These are phyloP conservation scores for Pseudocercospora ulei DNA, from an alignment of 2,329 filamentous ascomycete genomes.

Conservation along the genomic window DNA sequence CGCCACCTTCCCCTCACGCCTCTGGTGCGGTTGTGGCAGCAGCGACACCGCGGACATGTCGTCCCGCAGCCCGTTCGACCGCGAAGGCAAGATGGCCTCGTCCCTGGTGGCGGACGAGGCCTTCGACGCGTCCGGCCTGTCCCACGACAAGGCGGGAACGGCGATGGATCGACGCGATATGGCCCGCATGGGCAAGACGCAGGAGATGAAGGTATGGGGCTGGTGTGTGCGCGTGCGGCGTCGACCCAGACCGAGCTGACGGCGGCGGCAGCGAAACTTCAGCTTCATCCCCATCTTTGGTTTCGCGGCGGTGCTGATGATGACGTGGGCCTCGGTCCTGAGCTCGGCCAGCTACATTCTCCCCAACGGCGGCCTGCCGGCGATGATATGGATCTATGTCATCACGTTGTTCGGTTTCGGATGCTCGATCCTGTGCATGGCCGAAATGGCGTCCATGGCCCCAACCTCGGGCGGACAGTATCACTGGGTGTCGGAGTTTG, in stretches of 20 bases:
- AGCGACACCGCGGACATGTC: too few relatives aligned
- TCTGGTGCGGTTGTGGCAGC: neutral
- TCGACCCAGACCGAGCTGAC: neutral
- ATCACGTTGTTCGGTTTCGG: slow-evolving; percentile 23
- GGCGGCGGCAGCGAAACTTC: slow-evolving; percentile 12
- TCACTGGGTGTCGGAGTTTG: slow-evolving; percentile 37
- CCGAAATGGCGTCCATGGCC: slow-evolving; percentile 26
- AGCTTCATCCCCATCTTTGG: slow-evolving; percentile 25
- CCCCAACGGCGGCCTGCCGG: slow-evolving; percentile 28
- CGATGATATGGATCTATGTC: slow-evolving; percentile 23
- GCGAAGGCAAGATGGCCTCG: slow-evolving; percentile 14
- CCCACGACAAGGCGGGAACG: slow-evolving; percentile 22
- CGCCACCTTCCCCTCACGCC: neutral
- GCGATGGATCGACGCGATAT: slow-evolving; percentile 20
- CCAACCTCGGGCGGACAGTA: slow-evolving; percentile 34
- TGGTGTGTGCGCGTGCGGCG: neutral
- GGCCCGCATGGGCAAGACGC: slow-evolving; percentile 21
- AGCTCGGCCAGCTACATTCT: slow-evolving; percentile 25
- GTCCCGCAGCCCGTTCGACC: slow-evolving; percentile 9
- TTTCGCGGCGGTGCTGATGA: slow-evolving; percentile 28
- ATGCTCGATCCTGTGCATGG: slow-evolving; percentile 22
- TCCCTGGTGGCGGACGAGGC: slow-evolving; percentile 16
- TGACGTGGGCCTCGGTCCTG: slow-evolving; percentile 28
- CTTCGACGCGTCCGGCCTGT: slow-evolving; percentile 17
- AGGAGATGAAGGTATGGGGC: slow-evolving; percentile 14